Evolutionary conservation across 306 rosid genomes (phyloP), one percentile per base, ranked within the genome.

Genomic region (Castanea mollissima): DNA sequence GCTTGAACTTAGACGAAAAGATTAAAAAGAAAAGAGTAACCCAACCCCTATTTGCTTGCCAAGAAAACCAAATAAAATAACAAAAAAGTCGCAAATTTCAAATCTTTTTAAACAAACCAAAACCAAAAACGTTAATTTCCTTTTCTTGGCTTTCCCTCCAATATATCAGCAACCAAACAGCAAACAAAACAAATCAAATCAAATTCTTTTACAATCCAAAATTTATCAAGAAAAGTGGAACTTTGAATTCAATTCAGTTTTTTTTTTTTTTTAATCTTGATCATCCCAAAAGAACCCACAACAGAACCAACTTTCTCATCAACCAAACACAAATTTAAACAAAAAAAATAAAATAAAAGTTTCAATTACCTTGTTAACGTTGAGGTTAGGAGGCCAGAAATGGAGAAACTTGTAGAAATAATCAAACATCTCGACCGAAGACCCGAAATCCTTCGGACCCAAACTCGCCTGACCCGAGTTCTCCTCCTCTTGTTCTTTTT

Each of bases 361-460:
- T 58, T 54, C 15, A 2, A 15, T 56, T 81, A 94, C 97, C 98
- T 88, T 84, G 83, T 94, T 94, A 60, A 91, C 58, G 70, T 88
- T 78, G 79, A 94, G 58, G 82, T 85, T 64, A 8, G 89, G 85
- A 20, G 96, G 88, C 98, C 97, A 94, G 63, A 76, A 29, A 77
- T 92, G 96, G 44, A 92, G 92, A 54, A 92, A 70, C 78, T 77
- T 85, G 86, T 76, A 84, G 82, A 92, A 92, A 75, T 90, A 92
- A 69, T 86, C 85, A 76, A 87, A 92, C 85, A 92, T 90, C 73
- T 88, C 90, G 2, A 88, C 78, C 14, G 97, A 86, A 19, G 92
- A 78, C 4, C 64, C 84, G 76, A 92, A 92, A 14, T 10, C 49
- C 82, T 80, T 90, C 79, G 83, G 84, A 44, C 94, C 92, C 72